phyloP scores from a whole-genome alignment of 495 filamentous ascomycete genomes.

The Neurospora sp. region DNA sequence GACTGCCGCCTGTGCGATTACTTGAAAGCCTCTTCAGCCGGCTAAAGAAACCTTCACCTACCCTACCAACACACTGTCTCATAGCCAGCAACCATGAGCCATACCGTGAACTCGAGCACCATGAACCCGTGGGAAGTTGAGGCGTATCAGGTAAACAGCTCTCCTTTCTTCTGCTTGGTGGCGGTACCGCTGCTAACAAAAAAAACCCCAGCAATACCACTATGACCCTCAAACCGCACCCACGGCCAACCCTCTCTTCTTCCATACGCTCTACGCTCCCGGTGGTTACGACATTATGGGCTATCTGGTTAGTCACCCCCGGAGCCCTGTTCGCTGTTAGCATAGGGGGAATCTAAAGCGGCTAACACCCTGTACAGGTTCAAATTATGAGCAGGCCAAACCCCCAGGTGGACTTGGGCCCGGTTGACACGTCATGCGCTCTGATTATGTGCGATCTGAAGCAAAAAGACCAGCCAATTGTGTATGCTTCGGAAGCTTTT shows the following conservation, averaged over 20 bases:
- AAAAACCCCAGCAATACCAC: not conserved
- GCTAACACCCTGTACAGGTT: slow-evolving; percentile 17
- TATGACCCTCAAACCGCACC: not conserved
- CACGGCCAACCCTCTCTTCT: slow-evolving; percentile 28
- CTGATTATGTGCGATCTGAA: slow-evolving; percentile 38
- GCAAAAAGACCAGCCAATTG: slow-evolving; percentile 33
- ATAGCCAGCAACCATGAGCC: not conserved
- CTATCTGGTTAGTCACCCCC: slow-evolving; percentile 30
- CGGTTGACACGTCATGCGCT: slow-evolving; percentile 37
- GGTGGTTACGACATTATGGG: slow-evolving; percentile 37
- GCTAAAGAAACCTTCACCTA: not conserved
- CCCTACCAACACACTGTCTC: not conserved
- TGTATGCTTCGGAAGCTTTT: slow-evolving; percentile 39
- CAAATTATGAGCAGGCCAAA: slow-evolving; percentile 31
- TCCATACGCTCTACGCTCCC: slow-evolving; percentile 35
- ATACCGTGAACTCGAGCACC: not conserved
- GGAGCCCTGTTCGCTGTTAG: not conserved
- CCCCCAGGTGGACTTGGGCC: slow-evolving; percentile 33
- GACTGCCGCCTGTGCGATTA: not conserved
- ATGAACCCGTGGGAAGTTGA: slow-evolving; percentile 19
- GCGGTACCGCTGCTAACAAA: not conserved
- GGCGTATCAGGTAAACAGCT: slow-evolving; percentile 10
- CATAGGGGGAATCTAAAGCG: not conserved
- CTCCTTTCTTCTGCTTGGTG: not conserved
- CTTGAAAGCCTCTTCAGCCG: not conserved